Evolutionary conservation across 2,329 filamentous ascomycete species (phyloP), one percentile per base, ranked within the genome.

Genomic region (Zalaria obscura): DNA sequence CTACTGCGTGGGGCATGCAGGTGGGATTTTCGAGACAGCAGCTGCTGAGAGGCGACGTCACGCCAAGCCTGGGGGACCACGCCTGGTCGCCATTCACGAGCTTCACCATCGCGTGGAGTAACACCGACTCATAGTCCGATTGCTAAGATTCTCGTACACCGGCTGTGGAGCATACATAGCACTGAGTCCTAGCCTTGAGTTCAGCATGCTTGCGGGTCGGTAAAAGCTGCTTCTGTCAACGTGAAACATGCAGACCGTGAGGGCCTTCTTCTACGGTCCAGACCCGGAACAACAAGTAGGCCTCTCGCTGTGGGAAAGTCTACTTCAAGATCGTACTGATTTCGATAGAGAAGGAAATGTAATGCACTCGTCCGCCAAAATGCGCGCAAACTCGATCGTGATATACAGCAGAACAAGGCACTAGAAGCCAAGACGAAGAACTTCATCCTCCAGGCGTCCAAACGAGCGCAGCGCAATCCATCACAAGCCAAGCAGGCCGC

Each of bases 301-400:
- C 43, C 40, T 41, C 34, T 41, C 45, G 27, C 27, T 36, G 44
- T 25, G 40, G 40, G 37, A 25, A 36, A 18, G 10, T 18, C 25
- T 27, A 37, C 32, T 26, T 31, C 38, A 35, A 41, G 42, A 37
- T 32, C 40, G 34, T n/a, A 45, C 43, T 44, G 35, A 45, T 26
- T 25, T 25, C 4, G 27, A 9, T 54, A 98, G 89, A 81, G 91
- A 65, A 80, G 88, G 48, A 96, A 95, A 79, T 96, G 89, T 65
- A 94, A 95, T 63, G 70, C 77, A 47, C 76, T 96, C 47, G 82
- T 98, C 54, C 85, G 89, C 46, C 69, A 78, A 58, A 95, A 96
- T 64, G 82, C 86, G 47, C 87, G 91, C 57, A 89, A 93, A 59
- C 76, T 98, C 54, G 91, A 98, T 62, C 88, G 91, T 58, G 88